Evolutionary conservation across 495 filamentous ascomycete species (phyloP), one percentile per base, ranked within the genome.

Genomic region (Evernia prunastri): DNA sequence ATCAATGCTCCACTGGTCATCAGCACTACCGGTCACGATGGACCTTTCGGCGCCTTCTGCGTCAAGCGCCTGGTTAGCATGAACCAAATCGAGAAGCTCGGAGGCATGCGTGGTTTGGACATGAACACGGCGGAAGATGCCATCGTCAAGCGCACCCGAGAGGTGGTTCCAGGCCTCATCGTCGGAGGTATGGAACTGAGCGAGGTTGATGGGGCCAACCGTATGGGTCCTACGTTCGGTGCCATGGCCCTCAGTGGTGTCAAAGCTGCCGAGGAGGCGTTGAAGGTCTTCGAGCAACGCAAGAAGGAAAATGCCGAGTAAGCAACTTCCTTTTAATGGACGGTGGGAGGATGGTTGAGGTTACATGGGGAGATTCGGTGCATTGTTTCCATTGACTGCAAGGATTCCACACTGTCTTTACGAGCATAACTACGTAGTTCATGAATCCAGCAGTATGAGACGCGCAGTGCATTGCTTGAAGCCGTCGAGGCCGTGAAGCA

Each of bases 161-260:
- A 95, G 81, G 81, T 96, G 60, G 84, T 90, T 43, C 89, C 89
- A 43, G 91, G 91, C 54, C 79, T 96, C 67, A 89, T 95, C 68
- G 87, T 93, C n/a, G 91, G 91, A 60, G 91, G 91, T 31, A 96
- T 96, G 91, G 91, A 96, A 77, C 76, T 95, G 71, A 89, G 86
- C 64, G 91, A 96, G 78, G 86, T 95, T 43, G 91, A 96, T 71
- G 91, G 89, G 31, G 89, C 89, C 59, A 93, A 93, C 76, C 84
- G 90, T 61, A 94, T 92, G 89, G 89, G 80, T 18, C 84, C 85
- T 43, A 90, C 87, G 23, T 90, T 90, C 71, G 87, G 88, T 58
- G 89, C 90, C 49, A 95, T 95, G 91, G 89, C 84, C 20, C 79
- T 94, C 47, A 84, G 79, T 65, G 91, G 91, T 70, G 89, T 94